Base-by-base conservation (phyloP, 495 filamentous ascomycete genomes). In the Tuber umbilicatum region DNA sequence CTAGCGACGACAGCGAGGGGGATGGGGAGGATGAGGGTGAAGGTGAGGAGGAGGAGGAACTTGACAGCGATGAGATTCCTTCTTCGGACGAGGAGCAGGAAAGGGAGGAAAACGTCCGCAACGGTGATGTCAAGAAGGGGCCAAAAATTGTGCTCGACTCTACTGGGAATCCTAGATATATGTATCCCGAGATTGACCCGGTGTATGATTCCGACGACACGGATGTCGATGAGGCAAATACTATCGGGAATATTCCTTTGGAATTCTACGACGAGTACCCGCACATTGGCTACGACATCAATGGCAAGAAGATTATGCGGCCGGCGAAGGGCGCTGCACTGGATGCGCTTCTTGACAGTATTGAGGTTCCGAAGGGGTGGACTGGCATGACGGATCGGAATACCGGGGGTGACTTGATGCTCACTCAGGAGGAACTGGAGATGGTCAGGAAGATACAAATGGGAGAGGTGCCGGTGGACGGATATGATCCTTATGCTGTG, bases 241-340 rank as follows among this genome's bases (percentile, higher is more conserved):
- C 95, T 5, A 97, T 99, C 82, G 95, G 95, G 74, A 87, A 98
- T 82, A 99, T 99, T 75, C 93, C 94, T 19, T 84, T 98, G 31
- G 90, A 90, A 40, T 97, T 97, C 85, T 99, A 99, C 86, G 94
- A 98, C 82, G 91, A 92, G 68, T 98, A 97, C 82, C 95, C 96
- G 72, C 95, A 99, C 83, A 97, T 99, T 83, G 95, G 95, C 64
- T 99, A 99, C 84, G 92, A 97, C 82, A 97, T 99, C 84, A 97
- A 99, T 85, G 95, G 95, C 83, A 97, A 94, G 86, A 97, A 92
- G 84, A 96, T 99, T 73, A 90, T 96, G 89, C 92, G 95, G 69
- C 95, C 95, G 3, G 95, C 95, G 42, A 94, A 93, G 81, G 95
- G 95, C 45, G 91, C 96, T 82, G 95, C 96, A 55, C 85, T 99